Base-by-base conservation (phyloP, 2,329 filamentous ascomycete genomes). In the Fusarium sp. region DNA sequence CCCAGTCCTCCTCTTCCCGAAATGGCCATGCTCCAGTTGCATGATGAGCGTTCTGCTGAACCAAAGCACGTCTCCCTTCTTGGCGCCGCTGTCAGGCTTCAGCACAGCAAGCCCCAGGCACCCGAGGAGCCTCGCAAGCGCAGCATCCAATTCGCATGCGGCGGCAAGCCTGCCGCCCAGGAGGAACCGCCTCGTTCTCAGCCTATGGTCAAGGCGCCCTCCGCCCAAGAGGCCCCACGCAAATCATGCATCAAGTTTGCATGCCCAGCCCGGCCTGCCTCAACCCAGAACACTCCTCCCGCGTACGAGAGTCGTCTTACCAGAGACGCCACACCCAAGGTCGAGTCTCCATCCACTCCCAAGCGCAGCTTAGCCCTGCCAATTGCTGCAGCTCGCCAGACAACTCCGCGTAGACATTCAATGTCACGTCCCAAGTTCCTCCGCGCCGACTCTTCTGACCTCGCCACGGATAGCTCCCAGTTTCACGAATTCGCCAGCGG, bases 401-500 rank as follows among this genome's bases (percentile, higher is more conserved):
- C 60, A 21, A 49, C 63, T 33, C 63, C 69, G 15, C 70, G 61
- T 45, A 70, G 67, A 46, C 60, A 62, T 8, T 66, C 66, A 2
- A 49, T 67, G 25, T 45, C 64, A 13, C 69, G 75, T 9, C 76
- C 76, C 23, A 82, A 79, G 63, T 86, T 81, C 65, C 74, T 86
- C 13, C 80, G 79, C 8, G 83, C 81, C 14, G 76, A 80, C 53
- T 78, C 79, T 6, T 77, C 72, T 32, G 84, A 86, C 45, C 70
- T 86, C 38, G 76, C 78, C 33, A 79, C 78, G 36, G 84, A 88
- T 61, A 80, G 81, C 23, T 87, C 78, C 72, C 86, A 79, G 44
- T 98, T 97, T 72, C 92, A 97, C 73, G 94, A 97, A 70, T 98
- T 98, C 73, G 94, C 92, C 38, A 93, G 90, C 72, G 93, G 91